A percentile compares a stretch with the other conserved stretches of the same genome.
Evolutionary conservation across 2,329 filamentous ascomycete genomes (phyloP).

Genomic region (Aspergillus terreus): DNA sequence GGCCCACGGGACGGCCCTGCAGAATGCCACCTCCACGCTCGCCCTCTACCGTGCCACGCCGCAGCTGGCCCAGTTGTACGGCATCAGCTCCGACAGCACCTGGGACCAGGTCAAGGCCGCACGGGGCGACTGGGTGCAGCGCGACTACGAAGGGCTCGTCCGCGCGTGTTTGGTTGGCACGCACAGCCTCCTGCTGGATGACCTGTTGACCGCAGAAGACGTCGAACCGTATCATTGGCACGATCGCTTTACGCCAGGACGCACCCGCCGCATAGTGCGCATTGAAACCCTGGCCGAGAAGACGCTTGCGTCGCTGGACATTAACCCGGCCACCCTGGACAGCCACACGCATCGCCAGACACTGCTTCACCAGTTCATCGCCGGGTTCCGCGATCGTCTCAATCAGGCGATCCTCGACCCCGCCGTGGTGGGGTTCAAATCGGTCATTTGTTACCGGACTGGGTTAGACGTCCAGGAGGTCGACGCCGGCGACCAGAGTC

Average conservation of each 20-base stretch:
- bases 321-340: conserved; percentile 26
- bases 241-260: conserved; percentile 59
- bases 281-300: conserved; percentile 69
- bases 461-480: conserved; percentile 62
- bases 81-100: conserved; percentile 55
- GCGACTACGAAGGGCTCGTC: conserved; percentile 56
- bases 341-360: conserved; percentile 18
- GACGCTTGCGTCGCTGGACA: conserved; percentile 50
- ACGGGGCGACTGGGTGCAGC: conserved; percentile 45
- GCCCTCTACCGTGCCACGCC: conserved; percentile 67
- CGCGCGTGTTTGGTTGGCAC: conserved; percentile 66
- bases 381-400: conserved; percentile 44
- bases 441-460: conserved; percentile 75
- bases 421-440: conserved; percentile 76
- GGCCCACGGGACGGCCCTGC: conserved; percentile 63
- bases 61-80: conserved; percentile 64
- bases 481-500: conserved; percentile 38
- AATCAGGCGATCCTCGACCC: conserved; percentile 57
- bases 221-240: conserved; percentile 63
- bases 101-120: conserved; percentile 57
- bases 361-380: conserved; percentile 22
- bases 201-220: conserved; percentile 60
- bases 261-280: conserved; percentile 70
- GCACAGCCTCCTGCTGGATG: conserved; percentile 73
- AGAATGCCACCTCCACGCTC: conserved; percentile 59